phyloP scores from a whole-genome alignment of 805 yeast species.

The Soucietia sequanensis region DNA sequence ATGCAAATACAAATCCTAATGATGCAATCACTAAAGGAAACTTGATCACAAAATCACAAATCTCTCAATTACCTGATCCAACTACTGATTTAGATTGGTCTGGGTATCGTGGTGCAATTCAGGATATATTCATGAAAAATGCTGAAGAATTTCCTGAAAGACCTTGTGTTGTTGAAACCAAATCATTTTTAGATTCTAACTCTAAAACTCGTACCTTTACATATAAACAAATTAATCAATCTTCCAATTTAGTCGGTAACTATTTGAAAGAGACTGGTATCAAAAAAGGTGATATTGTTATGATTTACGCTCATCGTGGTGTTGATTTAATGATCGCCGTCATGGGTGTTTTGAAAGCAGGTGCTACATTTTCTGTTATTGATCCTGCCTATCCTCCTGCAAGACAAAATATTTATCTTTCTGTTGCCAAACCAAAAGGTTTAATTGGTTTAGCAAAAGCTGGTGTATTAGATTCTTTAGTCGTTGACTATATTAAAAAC shows the following conservation, averaged over 20 bases:
- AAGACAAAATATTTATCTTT: constrained; percentile 88
- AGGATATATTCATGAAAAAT: constrained; percentile 88
- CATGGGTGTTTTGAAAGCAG: constrained; percentile 97
- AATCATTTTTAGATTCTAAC: constrained; percentile 55
- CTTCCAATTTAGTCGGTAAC: constrained; percentile 92
- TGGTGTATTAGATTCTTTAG: constrained; percentile 74
- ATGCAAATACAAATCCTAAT: constrained; percentile 33
- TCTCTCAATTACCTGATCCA: constrained; percentile 76
- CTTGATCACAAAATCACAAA: constrained; percentile 68
- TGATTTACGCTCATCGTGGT: constrained; percentile 97
- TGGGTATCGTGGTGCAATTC: constrained; percentile 91
- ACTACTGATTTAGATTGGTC: constrained; percentile 85
- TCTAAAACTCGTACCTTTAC: constrained; percentile 69
- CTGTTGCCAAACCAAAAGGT: constrained; percentile 92
- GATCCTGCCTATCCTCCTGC: constrained; percentile 99
- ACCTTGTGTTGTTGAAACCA: constrained; percentile 90
- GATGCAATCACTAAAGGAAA: constrained; percentile 57
- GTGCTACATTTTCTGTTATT: constrained; percentile 97
- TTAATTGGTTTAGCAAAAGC: constrained; percentile 89
- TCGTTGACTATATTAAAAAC: constrained; percentile 69
- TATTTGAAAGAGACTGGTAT: constrained; percentile 80
- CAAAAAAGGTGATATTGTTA: constrained; percentile 88
- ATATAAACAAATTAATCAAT: constrained; percentile 85
- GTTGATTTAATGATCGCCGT: constrained; percentile 96
- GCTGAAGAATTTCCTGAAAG: constrained; percentile 84